Evolutionary conservation across 1,284 basidiomycete genomes (phyloP), one percentile per base, ranked within the genome.

Genomic region (Sporisorium sorghi): DNA sequence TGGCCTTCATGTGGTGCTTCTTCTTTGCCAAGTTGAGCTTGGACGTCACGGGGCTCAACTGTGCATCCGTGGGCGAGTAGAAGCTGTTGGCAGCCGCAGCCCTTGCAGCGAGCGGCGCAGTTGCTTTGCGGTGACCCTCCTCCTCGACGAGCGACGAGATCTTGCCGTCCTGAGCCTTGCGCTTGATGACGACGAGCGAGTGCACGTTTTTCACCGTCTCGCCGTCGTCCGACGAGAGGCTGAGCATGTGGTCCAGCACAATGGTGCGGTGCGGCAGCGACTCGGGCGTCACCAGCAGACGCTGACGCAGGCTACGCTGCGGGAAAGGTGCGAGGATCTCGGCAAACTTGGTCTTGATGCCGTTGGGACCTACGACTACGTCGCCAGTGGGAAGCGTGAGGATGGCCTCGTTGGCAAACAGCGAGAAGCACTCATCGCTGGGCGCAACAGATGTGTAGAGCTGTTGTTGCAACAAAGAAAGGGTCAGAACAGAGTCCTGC

Each of bases 1-100:
- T 83, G 35, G 69, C 80, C 71, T 83, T 83, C 32, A 70, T 58
- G 65, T 76, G 67, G 62, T 84, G 82, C 65, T 82, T 81, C 47
- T 74, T 69, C 77, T 84, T 84, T 40, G 73, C 73, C 30, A 83
- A 58, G 60, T 83, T 83, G 44, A 84, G 76, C 63, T 84, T 84
- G 42, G 81, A 81, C 10, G 81, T 83, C 61, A 80, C 81, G 0
- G 83, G 83, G 28, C 81, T 83, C 55, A 84, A 43, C 73, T 83
- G 81, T 21, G 74, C 78, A 60, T 84, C 83, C 12, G 82, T 83
- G 37, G 83, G 83, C 33, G 77, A 79, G 69, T 82, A 80, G 71
- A 79, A 79, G 64, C 77, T 74, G 62, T 76, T 75, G 12, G 73
- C 79, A 2, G 79, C 77, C 3, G 78, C 81, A 6, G 78, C 77